These are phyloP conservation scores for Ogataea philodendri DNA, from an alignment of 805 yeast species.

Conservation along the genomic window DNA sequence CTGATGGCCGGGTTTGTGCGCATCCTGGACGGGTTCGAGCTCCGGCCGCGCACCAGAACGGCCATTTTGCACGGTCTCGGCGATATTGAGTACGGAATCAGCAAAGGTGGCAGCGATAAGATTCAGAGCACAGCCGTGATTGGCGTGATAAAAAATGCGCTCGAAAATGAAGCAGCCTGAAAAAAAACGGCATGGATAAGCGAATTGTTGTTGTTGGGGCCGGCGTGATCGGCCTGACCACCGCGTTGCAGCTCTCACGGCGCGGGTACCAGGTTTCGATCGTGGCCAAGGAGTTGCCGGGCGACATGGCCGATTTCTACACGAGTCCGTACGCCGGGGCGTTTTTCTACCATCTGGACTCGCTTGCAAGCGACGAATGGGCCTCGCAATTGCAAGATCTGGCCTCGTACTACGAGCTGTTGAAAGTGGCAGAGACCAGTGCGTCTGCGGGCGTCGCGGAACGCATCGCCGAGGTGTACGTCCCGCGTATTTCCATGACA, in stretches of 20 bases:
- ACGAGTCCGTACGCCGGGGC: conserved; percentile 53
- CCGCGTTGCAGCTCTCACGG: conserved; percentile 48
- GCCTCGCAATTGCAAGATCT: conserved; percentile 35
- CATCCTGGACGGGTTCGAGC: conserved; percentile 64
- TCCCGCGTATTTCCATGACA: conserved; percentile 27
- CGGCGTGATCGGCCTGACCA: conserved; percentile 57
- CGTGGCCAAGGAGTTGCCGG: conserved; percentile 42
- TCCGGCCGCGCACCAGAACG: conserved; percentile 60
- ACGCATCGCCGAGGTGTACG: conserved; percentile 30
- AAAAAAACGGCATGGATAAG: conserved; percentile 1
- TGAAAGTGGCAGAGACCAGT: conserved; percentile 37
- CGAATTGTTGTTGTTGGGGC: conserved; percentile 36
- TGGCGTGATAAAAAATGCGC: conserved; percentile 73
- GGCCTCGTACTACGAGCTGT: conserved; percentile 37
- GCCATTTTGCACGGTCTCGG: conserved; percentile 67
- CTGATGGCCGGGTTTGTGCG: conserved; percentile 73
- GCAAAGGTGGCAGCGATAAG: conserved; percentile 89
- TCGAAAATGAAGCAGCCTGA: conserved; percentile 43
- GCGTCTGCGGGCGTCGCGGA: conserved; percentile 40
- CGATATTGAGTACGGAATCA: conserved; percentile 87
- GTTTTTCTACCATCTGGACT: conserved; percentile 44
- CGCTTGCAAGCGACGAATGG: conserved; percentile 29
- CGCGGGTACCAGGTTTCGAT: conserved; percentile 42
- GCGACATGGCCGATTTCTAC: conserved; percentile 41
- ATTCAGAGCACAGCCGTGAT: conserved; percentile 87